phyloP scores from a whole-genome alignment of 225 moss, liverwort and hornwort genomes.

The Polytrichum formosum region DNA sequence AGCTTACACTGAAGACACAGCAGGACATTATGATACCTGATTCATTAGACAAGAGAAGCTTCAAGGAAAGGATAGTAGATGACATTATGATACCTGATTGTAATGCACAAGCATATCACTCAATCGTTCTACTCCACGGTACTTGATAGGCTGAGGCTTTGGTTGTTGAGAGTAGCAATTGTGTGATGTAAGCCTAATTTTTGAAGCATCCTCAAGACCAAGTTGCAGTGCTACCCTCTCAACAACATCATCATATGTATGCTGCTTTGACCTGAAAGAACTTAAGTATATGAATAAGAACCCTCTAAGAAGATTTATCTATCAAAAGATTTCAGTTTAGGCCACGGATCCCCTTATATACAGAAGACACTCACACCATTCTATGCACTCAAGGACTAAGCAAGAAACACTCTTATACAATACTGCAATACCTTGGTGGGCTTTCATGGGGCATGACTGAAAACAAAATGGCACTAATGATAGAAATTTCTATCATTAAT shows the following conservation, averaged over 20 bases:
- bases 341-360: too few species aligned
- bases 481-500: too few species aligned
- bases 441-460: too few species aligned
- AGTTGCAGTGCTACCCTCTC: slow-evolving; percentile 61
- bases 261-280: slow-evolving; percentile 46
- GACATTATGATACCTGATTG: slow-evolving; percentile 43
- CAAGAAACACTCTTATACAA: too few species aligned
- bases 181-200: slow-evolving; percentile 62
- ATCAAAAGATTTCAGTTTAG: too few species aligned
- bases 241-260: slow-evolving; percentile 73
- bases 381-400: too few species aligned
- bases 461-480: too few species aligned
- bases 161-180: slow-evolving; percentile 73
- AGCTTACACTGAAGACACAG: not conserved
- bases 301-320: too few species aligned
- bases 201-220: slow-evolving; percentile 50
- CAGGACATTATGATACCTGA: not conserved
- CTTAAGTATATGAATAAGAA: too few species aligned
- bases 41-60: not conserved
- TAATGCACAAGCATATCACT: slow-evolving; percentile 71
- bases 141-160: slow-evolving; percentile 59
- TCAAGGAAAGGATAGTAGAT: not conserved
- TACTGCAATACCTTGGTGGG: too few species aligned
- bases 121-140: slow-evolving; percentile 54
- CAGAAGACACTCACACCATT: too few species aligned